Conservation (phyloP, 2,329 filamentous ascomycete genomes). For the Fusarium guadeloupense region DNA sequence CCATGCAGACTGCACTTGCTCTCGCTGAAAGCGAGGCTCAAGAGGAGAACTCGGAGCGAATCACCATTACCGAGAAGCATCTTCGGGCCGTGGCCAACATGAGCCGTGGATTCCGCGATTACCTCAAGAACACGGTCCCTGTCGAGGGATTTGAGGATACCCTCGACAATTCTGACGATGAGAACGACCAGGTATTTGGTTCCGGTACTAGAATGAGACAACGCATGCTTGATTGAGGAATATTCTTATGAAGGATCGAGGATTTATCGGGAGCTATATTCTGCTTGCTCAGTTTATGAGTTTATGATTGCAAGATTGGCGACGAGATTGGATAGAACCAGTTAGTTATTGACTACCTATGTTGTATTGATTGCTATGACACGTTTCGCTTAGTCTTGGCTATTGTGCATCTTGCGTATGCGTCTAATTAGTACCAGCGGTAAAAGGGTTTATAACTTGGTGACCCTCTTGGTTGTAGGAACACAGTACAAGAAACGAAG, state of each 20-base stretch:
- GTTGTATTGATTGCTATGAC: not conserved
- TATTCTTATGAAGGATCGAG: not conserved
- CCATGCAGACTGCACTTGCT: constrained; percentile 56
- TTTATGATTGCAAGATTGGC: constrained; percentile 6
- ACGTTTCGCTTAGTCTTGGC: no score
- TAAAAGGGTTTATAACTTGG: no score
- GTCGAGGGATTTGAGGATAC: constrained; percentile 37
- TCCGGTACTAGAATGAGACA: not conserved
- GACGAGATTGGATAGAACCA: not conserved
- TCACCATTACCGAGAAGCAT: constrained; percentile 47
- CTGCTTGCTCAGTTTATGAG: not conserved
- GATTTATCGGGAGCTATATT: not conserved
- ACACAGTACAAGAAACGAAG: no score
- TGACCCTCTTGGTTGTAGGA: no score
- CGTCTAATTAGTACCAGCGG: no score
- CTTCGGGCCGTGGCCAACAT: constrained; percentile 49
- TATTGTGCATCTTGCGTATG: no score
- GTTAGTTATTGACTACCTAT: not conserved
- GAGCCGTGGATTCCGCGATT: constrained; percentile 49
- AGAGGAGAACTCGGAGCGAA: constrained; percentile 46
- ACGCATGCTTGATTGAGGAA: not conserved
- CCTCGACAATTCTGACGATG: constrained; percentile 27
- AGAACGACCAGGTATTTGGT: not conserved
- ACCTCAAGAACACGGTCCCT: constrained; percentile 39
- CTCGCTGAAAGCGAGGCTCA: constrained; percentile 55